These are phyloP conservation scores for Aspergillus quadricinctus DNA, from an alignment of 2,329 filamentous ascomycete genomes.

Conservation along the genomic window DNA sequence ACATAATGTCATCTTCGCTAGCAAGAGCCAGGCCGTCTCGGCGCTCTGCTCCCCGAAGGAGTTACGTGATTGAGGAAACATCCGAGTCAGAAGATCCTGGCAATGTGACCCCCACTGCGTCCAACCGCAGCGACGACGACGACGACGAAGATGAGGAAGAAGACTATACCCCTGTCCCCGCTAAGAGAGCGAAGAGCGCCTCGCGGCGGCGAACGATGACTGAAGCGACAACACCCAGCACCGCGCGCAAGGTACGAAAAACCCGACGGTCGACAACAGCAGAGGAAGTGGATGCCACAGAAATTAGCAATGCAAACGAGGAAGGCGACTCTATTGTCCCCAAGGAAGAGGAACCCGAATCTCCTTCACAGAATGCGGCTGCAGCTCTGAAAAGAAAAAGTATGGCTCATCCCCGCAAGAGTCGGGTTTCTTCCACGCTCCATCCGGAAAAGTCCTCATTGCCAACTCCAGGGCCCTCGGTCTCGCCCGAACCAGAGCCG, in stretches of 20 bases:
- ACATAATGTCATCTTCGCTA: slow-evolving; percentile 35
- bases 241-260: slow-evolving; percentile 26
- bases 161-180: slow-evolving; percentile 73
- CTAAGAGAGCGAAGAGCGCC: slow-evolving; percentile 54
- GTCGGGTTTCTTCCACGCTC: slow-evolving; percentile 39
- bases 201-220: slow-evolving; percentile 52
- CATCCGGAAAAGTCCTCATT: slow-evolving; percentile 39
- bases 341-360: slow-evolving; percentile 46
- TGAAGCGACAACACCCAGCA: slow-evolving; percentile 44
- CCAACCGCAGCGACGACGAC: slow-evolving; percentile 50
- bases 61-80: slow-evolving; percentile 69
- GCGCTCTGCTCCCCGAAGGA: slow-evolving; percentile 61
- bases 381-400: slow-evolving; percentile 68
- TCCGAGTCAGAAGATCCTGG: slow-evolving; percentile 68
- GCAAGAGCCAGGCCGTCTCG: slow-evolving; percentile 53
- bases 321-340: slow-evolving; percentile 30
- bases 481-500: slow-evolving; percentile 47
- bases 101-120: slow-evolving; percentile 41
- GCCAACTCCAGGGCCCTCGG: slow-evolving; percentile 49
- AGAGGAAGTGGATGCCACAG: slow-evolving; percentile 56
- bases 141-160: slow-evolving; percentile 68
- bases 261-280: slow-evolving; percentile 44
- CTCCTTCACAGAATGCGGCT: slow-evolving; percentile 50
- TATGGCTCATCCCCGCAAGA: slow-evolving; percentile 40
- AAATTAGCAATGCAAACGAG: slow-evolving; percentile 39